Evolutionary conservation across 352 stramenopile species (phyloP).

Genomic region (Phytophthora cajani): DNA sequence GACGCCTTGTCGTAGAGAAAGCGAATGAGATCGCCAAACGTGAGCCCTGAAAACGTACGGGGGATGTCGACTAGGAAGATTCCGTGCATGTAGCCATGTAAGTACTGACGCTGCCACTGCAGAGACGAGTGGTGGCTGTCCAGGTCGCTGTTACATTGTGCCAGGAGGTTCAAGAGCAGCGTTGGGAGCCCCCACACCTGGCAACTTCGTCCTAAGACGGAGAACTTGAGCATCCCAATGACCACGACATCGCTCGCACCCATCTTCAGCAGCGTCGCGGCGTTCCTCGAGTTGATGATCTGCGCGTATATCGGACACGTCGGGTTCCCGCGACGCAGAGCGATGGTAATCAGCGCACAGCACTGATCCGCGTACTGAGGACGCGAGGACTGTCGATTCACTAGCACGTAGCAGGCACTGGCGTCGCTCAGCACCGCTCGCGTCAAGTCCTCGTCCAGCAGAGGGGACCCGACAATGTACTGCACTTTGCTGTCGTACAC

Average conservation of each 20-base stretch:
- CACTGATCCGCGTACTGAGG: conserved; percentile 76
- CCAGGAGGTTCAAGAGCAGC: conserved; percentile 69
- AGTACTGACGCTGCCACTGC: conserved; percentile 72
- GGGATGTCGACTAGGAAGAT: conserved; percentile 83
- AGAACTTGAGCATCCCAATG: conserved; percentile 75
- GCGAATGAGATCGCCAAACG: conserved; percentile 78
- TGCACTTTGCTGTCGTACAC: conserved; percentile 77
- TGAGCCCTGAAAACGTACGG: conserved; percentile 80
- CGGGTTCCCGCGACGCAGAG: conserved; percentile 69
- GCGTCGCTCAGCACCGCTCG: conserved; percentile 61
- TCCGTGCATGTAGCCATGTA: conserved; percentile 74
- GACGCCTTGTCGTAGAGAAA: conserved; percentile 82
- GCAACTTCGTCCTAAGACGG: conserved; percentile 71
- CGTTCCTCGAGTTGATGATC: conserved; percentile 74
- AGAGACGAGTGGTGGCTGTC: conserved; percentile 57
- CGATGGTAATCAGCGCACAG: conserved; percentile 78
- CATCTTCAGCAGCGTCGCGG: conserved; percentile 75
- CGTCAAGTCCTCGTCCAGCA: conserved; percentile 80
- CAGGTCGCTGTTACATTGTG: conserved; percentile 62
- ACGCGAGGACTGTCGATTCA: conserved; percentile 59
- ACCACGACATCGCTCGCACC: conserved; percentile 77
- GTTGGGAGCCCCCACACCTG: conserved; percentile 72
- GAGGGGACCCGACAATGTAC: conserved; percentile 84
- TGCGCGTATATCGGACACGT: conserved; percentile 81
- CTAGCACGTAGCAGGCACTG: conserved; percentile 73